Percentiles rank a stretch among this genome's conserved stretches.
Conservation (phyloP, 345 rosid genomes). For the Gynandropsis gynandra region DNA sequence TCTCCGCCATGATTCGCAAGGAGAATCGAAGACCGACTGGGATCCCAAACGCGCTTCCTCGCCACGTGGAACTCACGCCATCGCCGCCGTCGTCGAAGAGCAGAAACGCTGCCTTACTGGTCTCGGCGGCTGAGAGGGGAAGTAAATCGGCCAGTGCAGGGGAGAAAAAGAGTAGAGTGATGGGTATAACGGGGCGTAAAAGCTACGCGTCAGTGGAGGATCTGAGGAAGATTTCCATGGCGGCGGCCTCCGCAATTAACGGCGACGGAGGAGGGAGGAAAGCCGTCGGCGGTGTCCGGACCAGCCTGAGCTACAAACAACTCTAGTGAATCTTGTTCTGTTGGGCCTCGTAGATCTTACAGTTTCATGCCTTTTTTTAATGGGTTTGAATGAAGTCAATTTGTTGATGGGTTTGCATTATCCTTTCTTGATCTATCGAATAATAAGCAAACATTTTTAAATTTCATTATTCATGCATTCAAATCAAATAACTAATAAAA, state of each 20-base stretch:
- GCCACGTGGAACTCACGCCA: constrained; percentile 35
- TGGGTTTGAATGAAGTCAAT: no score
- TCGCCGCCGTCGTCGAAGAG: constrained; percentile 23
- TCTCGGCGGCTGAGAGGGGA: constrained; percentile 32
- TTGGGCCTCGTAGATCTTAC: no score
- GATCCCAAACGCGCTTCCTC: not conserved
- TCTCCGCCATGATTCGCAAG: constrained; percentile 55
- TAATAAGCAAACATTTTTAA: no score
- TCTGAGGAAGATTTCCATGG: constrained; percentile 48
- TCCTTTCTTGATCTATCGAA: no score
- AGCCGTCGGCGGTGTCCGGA: constrained; percentile 27
- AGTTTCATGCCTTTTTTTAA: no score
- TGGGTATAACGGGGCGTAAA: constrained; percentile 31
- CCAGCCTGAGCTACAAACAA: constrained; percentile 46
- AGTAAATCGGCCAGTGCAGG: constrained; percentile 53
- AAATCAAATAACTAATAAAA: no score
- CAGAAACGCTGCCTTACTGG: constrained; percentile 17
- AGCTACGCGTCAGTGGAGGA: constrained; percentile 67
- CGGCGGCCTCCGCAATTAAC: constrained; percentile 48
- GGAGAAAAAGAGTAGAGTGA: constrained; percentile 36
- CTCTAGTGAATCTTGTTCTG: constrained; percentile 15
- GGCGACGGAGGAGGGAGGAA: constrained; percentile 33
- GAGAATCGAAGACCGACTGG: constrained; percentile 58
- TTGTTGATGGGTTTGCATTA: no score
- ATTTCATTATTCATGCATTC: no score